A percentile compares a stretch with the other conserved stretches of the same genome.
These are phyloP conservation scores for Teunomyces stri DNA, from an alignment of 805 yeast species.

Conservation along the genomic window DNA sequence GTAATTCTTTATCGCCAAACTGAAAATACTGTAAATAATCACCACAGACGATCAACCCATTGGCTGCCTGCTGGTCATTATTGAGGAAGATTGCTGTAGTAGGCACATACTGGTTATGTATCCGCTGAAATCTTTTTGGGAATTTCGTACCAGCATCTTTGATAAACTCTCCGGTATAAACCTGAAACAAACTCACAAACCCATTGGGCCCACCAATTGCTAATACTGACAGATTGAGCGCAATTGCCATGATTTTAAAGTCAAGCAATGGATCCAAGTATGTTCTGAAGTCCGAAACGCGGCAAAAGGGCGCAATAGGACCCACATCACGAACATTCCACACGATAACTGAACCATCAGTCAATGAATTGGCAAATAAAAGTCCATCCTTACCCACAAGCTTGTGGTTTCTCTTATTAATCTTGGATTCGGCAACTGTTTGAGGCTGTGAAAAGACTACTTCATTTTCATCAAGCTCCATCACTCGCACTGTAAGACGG, in stretches of 20 bases:
- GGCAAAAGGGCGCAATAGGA: conserved; percentile 21
- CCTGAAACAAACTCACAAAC: conserved; percentile 39
- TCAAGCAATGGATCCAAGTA: background rate
- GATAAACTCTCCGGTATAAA: conserved; percentile 40
- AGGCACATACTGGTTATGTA: conserved; percentile 23
- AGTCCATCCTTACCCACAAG: conserved; percentile 44
- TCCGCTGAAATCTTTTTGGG: conserved; percentile 24
- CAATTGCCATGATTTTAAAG: conserved; percentile 25
- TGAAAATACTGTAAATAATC: conserved; percentile 46
- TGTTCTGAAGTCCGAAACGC: conserved; percentile 11
- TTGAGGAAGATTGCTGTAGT: conserved; percentile 25
- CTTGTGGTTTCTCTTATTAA: conserved; percentile 14
- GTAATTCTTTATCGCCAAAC: conserved; percentile 37
- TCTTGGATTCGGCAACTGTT: conserved; percentile 9
- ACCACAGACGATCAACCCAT: conserved; percentile 43
- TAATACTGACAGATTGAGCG: conserved; percentile 32
- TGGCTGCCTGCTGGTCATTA: conserved; percentile 20
- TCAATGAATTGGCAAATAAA: conserved; percentile 35
- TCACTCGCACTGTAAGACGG: conserved; percentile 1
- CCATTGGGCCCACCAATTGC: conserved; percentile 45
- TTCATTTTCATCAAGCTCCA: conserved; percentile 12
- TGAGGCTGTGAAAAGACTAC: conserved; percentile 19
- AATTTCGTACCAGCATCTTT: conserved; percentile 31
- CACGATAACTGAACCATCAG: conserved; percentile 40
- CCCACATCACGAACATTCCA: conserved; percentile 39